Evolutionary conservation across 2,329 filamentous ascomycete species (phyloP).

Genomic region (Neocatenulostroma microsporum): DNA sequence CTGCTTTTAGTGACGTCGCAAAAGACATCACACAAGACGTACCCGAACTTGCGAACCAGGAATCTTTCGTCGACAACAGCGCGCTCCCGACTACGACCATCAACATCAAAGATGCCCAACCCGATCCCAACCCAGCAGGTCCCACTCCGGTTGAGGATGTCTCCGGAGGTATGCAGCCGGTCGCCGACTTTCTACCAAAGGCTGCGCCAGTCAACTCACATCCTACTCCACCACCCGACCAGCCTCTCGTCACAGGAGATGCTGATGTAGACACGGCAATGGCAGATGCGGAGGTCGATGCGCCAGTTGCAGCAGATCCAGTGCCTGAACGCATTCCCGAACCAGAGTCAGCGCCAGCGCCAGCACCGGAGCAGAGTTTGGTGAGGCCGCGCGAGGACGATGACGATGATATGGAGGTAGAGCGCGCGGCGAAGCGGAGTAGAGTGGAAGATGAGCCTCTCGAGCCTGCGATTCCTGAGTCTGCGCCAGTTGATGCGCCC

Average conservation of each 20-base stretch:
- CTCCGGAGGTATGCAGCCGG: slow-evolving; percentile 37
- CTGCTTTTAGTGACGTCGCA: slow-evolving; percentile 8
- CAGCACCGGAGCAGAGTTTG: slow-evolving; percentile 45
- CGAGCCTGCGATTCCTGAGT: too few relatives aligned
- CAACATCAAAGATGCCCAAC: slow-evolving; percentile 10
- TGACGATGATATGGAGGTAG: slow-evolving; percentile 37
- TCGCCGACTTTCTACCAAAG: slow-evolving; percentile 37
- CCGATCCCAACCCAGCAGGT: slow-evolving; percentile 21
- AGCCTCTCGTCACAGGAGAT: slow-evolving; percentile 29
- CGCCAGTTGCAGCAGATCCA: slow-evolving; percentile 11
- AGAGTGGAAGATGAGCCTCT: slow-evolving; percentile 59
- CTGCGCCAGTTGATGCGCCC: too few relatives aligned
- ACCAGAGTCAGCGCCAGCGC: neutral
- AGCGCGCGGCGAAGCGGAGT: slow-evolving; percentile 71
- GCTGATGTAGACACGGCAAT: slow-evolving; percentile 23
- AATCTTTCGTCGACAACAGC: slow-evolving; percentile 19
- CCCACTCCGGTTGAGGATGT: slow-evolving; percentile 34
- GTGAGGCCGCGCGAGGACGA: slow-evolving; percentile 75
- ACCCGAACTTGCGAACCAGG: slow-evolving; percentile 12
- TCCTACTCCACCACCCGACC: slow-evolving; percentile 35
- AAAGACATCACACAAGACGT: slow-evolving; percentile 10
- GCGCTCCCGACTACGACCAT: slow-evolving; percentile 15
- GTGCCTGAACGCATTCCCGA: slow-evolving; percentile 17
- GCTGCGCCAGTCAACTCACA: slow-evolving; percentile 34
- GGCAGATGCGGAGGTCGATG: slow-evolving; percentile 12